These are phyloP conservation scores for Tympanopsis confertula DNA, from an alignment of 2,329 filamentous ascomycete species.

Conservation along the genomic window DNA sequence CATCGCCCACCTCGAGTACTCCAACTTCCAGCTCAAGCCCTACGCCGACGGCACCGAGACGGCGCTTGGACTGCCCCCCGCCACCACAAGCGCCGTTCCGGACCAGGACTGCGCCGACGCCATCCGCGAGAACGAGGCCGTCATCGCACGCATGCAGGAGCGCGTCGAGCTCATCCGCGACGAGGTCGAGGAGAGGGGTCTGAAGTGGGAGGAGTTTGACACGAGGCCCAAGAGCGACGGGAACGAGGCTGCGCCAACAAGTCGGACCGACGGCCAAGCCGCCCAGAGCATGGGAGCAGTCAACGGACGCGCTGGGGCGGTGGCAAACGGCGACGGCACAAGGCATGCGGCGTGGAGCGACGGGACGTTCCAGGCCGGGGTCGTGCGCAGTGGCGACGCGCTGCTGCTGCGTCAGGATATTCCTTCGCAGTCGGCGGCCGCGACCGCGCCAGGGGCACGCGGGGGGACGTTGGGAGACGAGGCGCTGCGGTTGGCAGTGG, in stretches of 20 bases:
- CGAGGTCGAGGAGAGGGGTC: conserved; percentile 52
- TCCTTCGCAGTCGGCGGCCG: conserved; percentile 2
- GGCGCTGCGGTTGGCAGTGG: conserved; percentile 41
- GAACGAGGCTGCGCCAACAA: conserved; percentile 21
- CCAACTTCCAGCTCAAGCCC: conserved; percentile 61
- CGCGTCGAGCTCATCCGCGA: conserved; percentile 49
- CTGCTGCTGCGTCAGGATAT: conserved; percentile 17
- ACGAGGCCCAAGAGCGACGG: conserved; percentile 30
- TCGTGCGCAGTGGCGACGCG: conserved; percentile 36
- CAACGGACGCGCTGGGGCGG: conserved; percentile 5
- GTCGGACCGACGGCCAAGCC: conserved; percentile 3
- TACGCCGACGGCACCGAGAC: conserved; percentile 42
- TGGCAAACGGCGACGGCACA: conserved; percentile 3
- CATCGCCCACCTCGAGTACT: conserved; percentile 62
- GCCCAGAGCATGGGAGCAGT: conserved; percentile 5
- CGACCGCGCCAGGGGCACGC: conserved; percentile 1
- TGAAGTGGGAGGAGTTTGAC: conserved; percentile 44
- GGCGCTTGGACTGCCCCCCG: conserved; percentile 11
- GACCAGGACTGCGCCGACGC: conserved; percentile 66
- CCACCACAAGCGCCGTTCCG: conserved; percentile 21
- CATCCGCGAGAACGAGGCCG: conserved; percentile 58
- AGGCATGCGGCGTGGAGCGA: conserved; percentile 37
- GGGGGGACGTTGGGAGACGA: conserved; percentile 43
- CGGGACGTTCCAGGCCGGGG: conserved; percentile 51
- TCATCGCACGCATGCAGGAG: conserved; percentile 58